Conservation (phyloP, 495 filamentous ascomycete species). For the Amphirosellinia nigrospora region DNA sequence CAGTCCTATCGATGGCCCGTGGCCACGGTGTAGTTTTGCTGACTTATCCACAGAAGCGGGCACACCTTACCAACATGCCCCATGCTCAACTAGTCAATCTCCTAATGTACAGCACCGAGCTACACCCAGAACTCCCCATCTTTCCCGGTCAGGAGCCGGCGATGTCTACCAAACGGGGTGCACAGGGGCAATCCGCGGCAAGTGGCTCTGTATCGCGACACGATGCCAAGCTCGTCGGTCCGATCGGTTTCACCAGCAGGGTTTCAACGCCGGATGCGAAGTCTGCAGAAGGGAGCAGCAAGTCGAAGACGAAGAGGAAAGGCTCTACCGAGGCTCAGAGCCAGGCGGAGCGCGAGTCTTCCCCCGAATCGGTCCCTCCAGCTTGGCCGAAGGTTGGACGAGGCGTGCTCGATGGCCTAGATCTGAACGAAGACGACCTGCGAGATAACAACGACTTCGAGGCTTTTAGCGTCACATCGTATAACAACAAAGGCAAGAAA, state of each 20-base stretch:
- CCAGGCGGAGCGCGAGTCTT: slow-evolving; percentile 28
- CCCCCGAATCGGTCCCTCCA: slow-evolving; percentile 54
- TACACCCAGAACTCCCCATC: slow-evolving; percentile 52
- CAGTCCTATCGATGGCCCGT: slow-evolving; percentile 43
- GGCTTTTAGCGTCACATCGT: slow-evolving; percentile 58
- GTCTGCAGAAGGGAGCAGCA: slow-evolving; percentile 7
- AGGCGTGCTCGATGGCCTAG: slow-evolving; percentile 55
- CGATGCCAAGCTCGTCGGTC: slow-evolving; percentile 45
- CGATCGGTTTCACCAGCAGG: slow-evolving; percentile 39
- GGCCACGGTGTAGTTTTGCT: slow-evolving; percentile 34
- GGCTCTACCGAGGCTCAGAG: slow-evolving; percentile 13
- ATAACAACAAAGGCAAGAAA: slow-evolving; percentile 49
- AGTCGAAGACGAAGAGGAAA: slow-evolving; percentile 32
- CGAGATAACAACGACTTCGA: slow-evolving; percentile 57
- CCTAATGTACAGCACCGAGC: slow-evolving; percentile 42
- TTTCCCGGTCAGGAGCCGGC: slow-evolving; percentile 43
- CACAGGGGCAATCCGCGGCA: slow-evolving; percentile 38
- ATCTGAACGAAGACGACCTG: slow-evolving; percentile 54
- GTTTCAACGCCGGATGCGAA: slow-evolving; percentile 26
- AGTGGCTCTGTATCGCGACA: slow-evolving; percentile 47
- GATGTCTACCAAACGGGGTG: slow-evolving; percentile 26
- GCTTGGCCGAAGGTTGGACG: slow-evolving; percentile 72
- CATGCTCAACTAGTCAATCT: slow-evolving; percentile 46
- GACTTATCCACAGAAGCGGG: slow-evolving; percentile 39
- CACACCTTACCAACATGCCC: slow-evolving; percentile 46